Base-by-base conservation (phyloP, 495 filamentous ascomycete genomes). In the Neurospora sp. region DNA sequence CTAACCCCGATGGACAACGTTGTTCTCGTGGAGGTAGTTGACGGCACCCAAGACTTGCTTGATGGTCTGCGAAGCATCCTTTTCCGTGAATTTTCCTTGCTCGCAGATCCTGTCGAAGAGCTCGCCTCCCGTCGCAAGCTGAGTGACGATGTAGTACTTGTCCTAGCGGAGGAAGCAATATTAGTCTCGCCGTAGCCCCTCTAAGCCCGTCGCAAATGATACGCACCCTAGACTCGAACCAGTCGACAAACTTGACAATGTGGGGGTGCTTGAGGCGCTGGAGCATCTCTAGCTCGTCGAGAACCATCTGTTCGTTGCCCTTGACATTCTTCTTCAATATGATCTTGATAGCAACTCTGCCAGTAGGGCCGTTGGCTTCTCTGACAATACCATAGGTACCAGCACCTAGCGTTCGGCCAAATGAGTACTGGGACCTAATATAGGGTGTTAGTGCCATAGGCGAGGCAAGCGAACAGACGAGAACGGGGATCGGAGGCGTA, bases 81-180 rank as follows among this genome's bases (percentile, higher is more conserved):
- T 98, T 81, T 99, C 96, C 38, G 96, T 99, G 84, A 99, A 99
- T 81, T 95, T 97, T 73, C 96, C 96, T 77, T 96, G 92, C 78
- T 99, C 94, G 83, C 96, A 99, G 80, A 99, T 99, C 37, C 96
- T 89, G 81, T 99, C 96, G 81, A 99, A 99, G 72, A 99, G 84
- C 82, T 99, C 96, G 83, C 96, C 96, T 74, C 96, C 96, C 5
- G 93, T 97, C 59, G 96, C 96, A 38, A 99, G 86, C 81, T 99
- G 91, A 47, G 96, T 99, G 79, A 99, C 95, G 76, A 99, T 99
- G 82, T 99, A 99, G 85, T 97, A 99, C 85, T 99, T 99, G 85
- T 99, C 96, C 95, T 98, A 73, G 4, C 78, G n/a, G 61, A 44
- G 10, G 10, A n/a, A 22, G 14, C 4, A 18, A 40, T 68, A 68